A percentile compares a stretch with the other conserved stretches of the same genome.
Evolutionary conservation across 805 yeast species (phyloP).

Genomic region (Barnettozyma salicaria): DNA sequence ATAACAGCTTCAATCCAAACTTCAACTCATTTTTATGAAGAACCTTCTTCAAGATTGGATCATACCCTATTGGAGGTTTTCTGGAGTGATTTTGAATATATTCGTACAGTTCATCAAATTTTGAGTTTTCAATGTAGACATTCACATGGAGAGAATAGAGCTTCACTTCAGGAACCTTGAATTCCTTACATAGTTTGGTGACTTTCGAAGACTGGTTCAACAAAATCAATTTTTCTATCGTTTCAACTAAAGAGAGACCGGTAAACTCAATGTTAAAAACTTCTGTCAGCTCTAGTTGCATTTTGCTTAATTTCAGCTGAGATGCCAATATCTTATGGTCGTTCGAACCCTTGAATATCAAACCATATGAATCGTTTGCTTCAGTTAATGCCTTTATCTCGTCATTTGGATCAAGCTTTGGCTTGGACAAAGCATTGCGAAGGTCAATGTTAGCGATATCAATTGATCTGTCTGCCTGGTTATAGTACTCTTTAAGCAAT

Average conservation of each 20-base stretch:
- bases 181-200: conserved; percentile 21
- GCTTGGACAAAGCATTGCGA: conserved; percentile 8
- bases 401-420: conserved; percentile 13
- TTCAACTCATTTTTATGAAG: conserved; percentile 12
- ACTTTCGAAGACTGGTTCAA: conserved; percentile 47
- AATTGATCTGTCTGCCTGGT: conserved; percentile 55
- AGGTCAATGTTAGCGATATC: conserved; percentile 42
- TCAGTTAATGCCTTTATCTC: conserved; percentile 25
- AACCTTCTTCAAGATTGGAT: conserved; percentile 38
- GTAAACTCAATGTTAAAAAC: conserved; percentile 25
- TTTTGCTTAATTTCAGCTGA: conserved; percentile 36
- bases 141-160: conserved; percentile 49
- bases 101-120: conserved; percentile 51
- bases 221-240: conserved; percentile 39
- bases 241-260: conserved; percentile 33
- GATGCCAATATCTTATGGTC: conserved; percentile 39
- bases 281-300: conserved; percentile 40
- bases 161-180: conserved; percentile 52
- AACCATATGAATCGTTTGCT: conserved; percentile 27
- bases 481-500: conserved; percentile 47
- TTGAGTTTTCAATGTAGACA: conserved; percentile 37
- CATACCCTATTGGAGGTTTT: conserved; percentile 69
- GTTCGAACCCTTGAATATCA: conserved; percentile 30
- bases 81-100: conserved; percentile 36
- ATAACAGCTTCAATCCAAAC: conserved; percentile 17